Evolutionary conservation across 352 stramenopile species (phyloP).

Genomic region (Blastocystis sp.): DNA sequence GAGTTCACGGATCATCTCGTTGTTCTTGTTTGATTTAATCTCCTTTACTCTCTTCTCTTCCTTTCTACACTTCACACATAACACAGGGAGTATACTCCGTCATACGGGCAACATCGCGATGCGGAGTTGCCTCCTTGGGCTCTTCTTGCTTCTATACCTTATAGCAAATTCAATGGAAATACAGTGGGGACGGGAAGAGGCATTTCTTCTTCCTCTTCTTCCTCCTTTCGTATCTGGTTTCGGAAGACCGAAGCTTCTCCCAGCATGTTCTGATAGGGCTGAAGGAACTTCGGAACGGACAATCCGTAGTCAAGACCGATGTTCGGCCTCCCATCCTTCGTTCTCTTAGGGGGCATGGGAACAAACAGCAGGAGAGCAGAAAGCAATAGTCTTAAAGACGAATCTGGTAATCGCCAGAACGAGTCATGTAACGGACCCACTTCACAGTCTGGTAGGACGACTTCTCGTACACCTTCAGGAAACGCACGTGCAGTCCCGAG

Average conservation of each 20-base stretch:
- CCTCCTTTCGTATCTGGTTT: background rate
- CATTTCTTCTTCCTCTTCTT: background rate
- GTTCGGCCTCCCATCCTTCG: background rate
- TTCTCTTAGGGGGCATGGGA: background rate
- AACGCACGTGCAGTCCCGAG: too few relatives aligned
- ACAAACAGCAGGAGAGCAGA: background rate
- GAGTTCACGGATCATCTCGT: background rate
- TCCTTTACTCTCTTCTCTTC: background rate
- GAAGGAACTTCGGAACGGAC: slow-evolving; percentile 11
- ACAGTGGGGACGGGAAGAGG: background rate
- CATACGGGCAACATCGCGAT: background rate
- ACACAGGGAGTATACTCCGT: background rate
- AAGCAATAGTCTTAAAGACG: slow-evolving; percentile 5
- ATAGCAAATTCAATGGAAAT: background rate
- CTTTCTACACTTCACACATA: background rate
- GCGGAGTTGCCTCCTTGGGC: background rate
- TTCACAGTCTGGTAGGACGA: too few relatives aligned
- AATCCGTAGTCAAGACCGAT: background rate
- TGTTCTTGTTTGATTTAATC: background rate
- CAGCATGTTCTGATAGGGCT: slow-evolving; percentile 1
- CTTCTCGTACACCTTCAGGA: too few relatives aligned
- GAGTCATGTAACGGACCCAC: too few relatives aligned
- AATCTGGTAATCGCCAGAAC: too few relatives aligned
- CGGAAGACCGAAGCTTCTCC: slow-evolving; percentile 29
- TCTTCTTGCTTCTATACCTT: slow-evolving; percentile 25